Base-by-base conservation (phyloP, 2,329 filamentous ascomycete genomes). In the Diaporthe australafricana region DNA sequence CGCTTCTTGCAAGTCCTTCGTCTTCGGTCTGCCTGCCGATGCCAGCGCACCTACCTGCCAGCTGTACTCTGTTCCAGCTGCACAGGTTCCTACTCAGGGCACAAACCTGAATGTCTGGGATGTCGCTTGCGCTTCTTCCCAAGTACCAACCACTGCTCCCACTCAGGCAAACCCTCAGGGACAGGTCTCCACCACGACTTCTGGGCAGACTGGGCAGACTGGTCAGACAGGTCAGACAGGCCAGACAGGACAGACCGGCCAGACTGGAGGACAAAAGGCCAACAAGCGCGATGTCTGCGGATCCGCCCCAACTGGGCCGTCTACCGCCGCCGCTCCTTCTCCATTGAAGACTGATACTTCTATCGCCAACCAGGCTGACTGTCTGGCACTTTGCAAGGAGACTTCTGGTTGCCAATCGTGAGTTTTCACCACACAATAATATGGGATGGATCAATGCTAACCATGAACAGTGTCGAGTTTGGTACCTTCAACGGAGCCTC, bases 101-200 rank as follows among this genome's bases (percentile, higher is more conserved):
- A 60, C 55, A 6, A 60, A 60, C 35, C 35, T 60, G 12, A 25
- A 60, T n/a, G 55, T 60, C 35, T 60, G 55, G 55, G 55, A 60
- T n/a, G 55, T 60, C 14, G 55, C 35, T 5, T 60, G 55, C 16
- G 3, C 55, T 3, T n/a, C 12, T 14, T 25, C 55, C 14, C 55
- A 60, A 35, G 55, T 60, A 6, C 55, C 55, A n/a, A 60, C 55
- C 55, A 60, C 55, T 6, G 55, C 55, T 27, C 55, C 55, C 11
- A 60, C 55, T 4, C n/a, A 25, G 35, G 35, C 55, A 17, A 60
- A 60, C 35, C 55, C 55, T 11, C 55, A 60, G 55, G 55, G 55
- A 12, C 35, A 60, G 14, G 55, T 60, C 7, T 55, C 52, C 16
- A 32, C 50, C 27, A 27, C 50, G 7, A 40, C 32, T 17, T 47